Conservation (phyloP, 2,329 filamentous ascomycete species). For the Colletotrichum limetticola region DNA sequence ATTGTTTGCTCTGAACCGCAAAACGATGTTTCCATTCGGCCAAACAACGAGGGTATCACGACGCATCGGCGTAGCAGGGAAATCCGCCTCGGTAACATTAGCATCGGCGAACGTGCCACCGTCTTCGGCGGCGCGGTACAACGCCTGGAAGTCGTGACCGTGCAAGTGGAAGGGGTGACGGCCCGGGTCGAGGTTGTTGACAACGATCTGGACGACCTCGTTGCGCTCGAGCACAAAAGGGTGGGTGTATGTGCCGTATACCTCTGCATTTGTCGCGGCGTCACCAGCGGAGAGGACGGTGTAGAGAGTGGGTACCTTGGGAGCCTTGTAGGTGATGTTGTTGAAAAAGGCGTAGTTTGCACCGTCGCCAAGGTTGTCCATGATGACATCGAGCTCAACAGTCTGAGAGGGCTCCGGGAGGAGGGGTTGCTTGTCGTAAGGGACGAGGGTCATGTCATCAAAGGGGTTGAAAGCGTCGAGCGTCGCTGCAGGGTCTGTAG, state of each 20-base stretch:
- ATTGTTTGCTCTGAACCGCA: conserved; percentile 76
- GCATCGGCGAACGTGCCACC: conserved; percentile 64
- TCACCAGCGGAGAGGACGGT: conserved; percentile 75
- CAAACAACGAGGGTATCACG: conserved; percentile 75
- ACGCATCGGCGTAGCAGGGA: conserved; percentile 68
- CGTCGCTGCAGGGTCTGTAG: conserved; percentile 60
- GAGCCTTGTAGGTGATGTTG: conserved; percentile 78
- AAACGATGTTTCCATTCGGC: conserved; percentile 73
- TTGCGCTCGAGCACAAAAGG: conserved; percentile 74
- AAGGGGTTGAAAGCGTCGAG: conserved; percentile 73
- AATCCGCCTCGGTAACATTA: conserved; percentile 55
- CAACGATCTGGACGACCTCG: conserved; percentile 76
- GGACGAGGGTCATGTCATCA: conserved; percentile 79
- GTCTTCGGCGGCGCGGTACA: conserved; percentile 69
- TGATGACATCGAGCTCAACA: conserved; percentile 71
- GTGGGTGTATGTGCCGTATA: conserved; percentile 76
- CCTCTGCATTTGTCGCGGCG: conserved; percentile 63
- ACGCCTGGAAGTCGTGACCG: conserved; percentile 78
- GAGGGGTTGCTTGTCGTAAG: conserved; percentile 72
- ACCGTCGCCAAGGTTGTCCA: conserved; percentile 71
- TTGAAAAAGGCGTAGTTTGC: conserved; percentile 76
- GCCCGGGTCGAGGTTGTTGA: conserved; percentile 80
- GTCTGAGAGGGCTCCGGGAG: conserved; percentile 70
- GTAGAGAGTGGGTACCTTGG: conserved; percentile 84
- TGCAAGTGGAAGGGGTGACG: conserved; percentile 84